A percentile compares a stretch with the other conserved stretches of the same genome.
phyloP scores from a whole-genome alignment of 805 yeast genomes.

The Saccharomycopsis javanensis region DNA sequence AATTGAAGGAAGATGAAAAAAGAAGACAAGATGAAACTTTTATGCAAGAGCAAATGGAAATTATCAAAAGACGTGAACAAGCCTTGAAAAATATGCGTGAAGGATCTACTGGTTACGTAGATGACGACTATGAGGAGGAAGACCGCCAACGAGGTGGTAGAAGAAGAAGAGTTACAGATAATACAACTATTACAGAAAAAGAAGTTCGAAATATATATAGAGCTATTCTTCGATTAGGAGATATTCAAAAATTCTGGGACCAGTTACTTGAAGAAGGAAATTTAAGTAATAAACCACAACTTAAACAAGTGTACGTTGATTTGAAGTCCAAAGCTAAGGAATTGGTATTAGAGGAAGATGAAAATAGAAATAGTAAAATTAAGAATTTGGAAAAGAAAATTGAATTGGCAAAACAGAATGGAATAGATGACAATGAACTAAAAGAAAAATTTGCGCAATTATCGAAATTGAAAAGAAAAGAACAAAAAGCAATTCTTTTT shows the following conservation, averaged over 20 bases:
- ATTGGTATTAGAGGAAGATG: conserved; percentile 55
- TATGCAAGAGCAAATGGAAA: conserved; percentile 79
- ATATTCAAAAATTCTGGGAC: conserved; percentile 67
- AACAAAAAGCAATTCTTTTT: conserved; percentile 81
- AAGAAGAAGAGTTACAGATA: conserved; percentile 34
- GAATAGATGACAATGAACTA: conserved; percentile 25
- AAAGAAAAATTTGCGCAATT: conserved; percentile 39
- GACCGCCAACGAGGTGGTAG: conserved; percentile 28
- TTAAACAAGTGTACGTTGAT: conserved; percentile 67
- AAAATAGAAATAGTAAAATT: conserved; percentile 44
- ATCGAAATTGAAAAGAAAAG: conserved; percentile 61
- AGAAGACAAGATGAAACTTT: conserved; percentile 77
- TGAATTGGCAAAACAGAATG: conserved; percentile 38
- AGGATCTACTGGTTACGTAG: conserved; percentile 27
- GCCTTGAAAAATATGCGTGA: conserved; percentile 52
- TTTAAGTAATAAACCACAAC: conserved; percentile 71
- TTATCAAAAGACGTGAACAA: conserved; percentile 73
- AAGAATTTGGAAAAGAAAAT: conserved; percentile 55
- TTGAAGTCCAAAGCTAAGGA: conserved; percentile 52
- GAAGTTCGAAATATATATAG: conserved; percentile 82
- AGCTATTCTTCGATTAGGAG: conserved; percentile 75
- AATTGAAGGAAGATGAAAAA: conserved; percentile 85
- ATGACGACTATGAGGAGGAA: conserved; percentile 32
- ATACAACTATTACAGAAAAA: conserved; percentile 62
- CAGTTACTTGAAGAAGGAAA: conserved; percentile 85